Evolutionary conservation across 768 basidiomycete genomes (phyloP).

Genomic region (Pholiota conissans): DNA sequence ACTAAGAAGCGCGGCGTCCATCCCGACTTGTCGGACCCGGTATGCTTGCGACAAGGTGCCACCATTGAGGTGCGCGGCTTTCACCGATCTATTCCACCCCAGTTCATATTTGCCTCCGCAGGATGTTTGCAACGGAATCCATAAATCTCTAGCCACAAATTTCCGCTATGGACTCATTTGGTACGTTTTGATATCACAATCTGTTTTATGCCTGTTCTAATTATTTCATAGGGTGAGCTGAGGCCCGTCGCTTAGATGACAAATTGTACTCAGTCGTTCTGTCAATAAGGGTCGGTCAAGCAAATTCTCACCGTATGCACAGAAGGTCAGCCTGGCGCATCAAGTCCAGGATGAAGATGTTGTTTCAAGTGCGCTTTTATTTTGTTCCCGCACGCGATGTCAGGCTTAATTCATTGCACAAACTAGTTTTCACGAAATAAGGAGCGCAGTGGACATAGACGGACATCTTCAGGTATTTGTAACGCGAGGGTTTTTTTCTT

Average conservation of each 20-base stretch:
- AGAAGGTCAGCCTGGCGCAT: constrained; percentile 87
- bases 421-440: constrained; percentile 31
- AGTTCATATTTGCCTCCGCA: constrained; percentile 22
- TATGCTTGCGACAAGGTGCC: constrained; percentile 88
- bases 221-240: constrained; percentile 22
- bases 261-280: neutral
- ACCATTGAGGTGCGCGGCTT: constrained; percentile 72
- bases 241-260: neutral
- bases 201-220: constrained; percentile 4
- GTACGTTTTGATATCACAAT: constrained; percentile 39
- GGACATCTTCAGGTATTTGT: too few relatives aligned
- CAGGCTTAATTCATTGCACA: constrained; percentile 31
- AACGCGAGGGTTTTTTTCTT: too few relatives aligned
- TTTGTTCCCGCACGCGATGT: neutral
- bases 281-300: constrained; percentile 82
- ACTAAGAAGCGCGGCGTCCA: constrained; percentile 97
- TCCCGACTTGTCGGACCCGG: constrained; percentile 89
- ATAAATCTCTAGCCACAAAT: constrained; percentile 84
- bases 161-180: constrained; percentile 96
- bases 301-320: constrained; percentile 91
- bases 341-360: constrained; percentile 87
- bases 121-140: constrained; percentile 92
- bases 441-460: too few relatives aligned
- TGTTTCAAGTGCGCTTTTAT: constrained; percentile 76
- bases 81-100: neutral